phyloP scores from a whole-genome alignment of 2,329 filamentous ascomycete genomes.

The Domatiomyces catenatus region DNA sequence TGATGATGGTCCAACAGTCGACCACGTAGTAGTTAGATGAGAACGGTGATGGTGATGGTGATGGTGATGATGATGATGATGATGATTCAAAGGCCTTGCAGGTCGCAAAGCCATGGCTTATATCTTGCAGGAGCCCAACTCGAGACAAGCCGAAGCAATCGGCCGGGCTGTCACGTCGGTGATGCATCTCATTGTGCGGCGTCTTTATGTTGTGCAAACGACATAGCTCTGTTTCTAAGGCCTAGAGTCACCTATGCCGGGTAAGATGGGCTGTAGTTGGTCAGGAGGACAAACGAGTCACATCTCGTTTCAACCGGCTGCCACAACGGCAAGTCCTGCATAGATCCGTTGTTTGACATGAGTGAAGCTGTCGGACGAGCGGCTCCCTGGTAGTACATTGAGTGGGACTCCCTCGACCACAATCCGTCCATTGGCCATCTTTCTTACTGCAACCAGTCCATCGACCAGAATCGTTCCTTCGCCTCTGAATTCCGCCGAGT shows the following conservation, averaged over 20 bases:
- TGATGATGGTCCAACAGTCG: not conserved
- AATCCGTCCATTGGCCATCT: slow-evolving; percentile 71
- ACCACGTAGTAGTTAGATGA: not conserved
- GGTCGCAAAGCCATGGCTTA: not conserved
- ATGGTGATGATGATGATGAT: no score
- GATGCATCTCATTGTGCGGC: not conserved
- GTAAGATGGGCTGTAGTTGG: not conserved
- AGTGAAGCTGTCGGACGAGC: slow-evolving; percentile 56
- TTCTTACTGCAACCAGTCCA: slow-evolving; percentile 71
- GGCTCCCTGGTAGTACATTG: slow-evolving; percentile 29
- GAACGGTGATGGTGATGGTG: no score
- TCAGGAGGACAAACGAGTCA: not conserved
- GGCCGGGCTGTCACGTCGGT: not conserved
- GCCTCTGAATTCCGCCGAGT: slow-evolving; percentile 81
- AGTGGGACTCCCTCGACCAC: slow-evolving; percentile 68
- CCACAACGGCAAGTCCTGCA: slow-evolving; percentile 80
- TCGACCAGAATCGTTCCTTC: slow-evolving; percentile 87
- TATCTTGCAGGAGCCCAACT: not conserved
- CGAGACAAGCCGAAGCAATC: not conserved
- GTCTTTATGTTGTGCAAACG: not conserved
- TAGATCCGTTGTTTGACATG: slow-evolving; percentile 86
- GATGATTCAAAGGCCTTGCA: not conserved
- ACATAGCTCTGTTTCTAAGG: not conserved
- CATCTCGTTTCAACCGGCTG: slow-evolving; percentile 40
- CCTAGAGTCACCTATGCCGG: not conserved